Conservation (phyloP, 352 stramenopile genomes). For the Phytopythium boreale region DNA sequence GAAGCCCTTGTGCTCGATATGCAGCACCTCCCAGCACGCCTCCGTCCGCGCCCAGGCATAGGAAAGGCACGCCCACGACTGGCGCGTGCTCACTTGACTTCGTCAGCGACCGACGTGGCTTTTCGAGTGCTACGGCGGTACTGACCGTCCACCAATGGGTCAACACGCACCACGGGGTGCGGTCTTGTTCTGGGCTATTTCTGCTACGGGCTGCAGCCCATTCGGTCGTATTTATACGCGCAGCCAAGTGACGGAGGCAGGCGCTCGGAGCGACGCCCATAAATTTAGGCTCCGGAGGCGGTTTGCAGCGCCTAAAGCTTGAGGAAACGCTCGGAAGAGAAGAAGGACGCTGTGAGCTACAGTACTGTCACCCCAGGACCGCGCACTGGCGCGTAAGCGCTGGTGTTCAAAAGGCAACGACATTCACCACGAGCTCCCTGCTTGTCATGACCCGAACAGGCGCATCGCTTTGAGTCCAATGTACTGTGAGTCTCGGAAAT, state of each 20-base stretch:
- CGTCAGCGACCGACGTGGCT: too few relatives aligned
- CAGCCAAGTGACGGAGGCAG: background rate
- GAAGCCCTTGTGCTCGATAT: constrained; percentile 18
- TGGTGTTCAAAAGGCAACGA: too few relatives aligned
- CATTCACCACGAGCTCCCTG: too few relatives aligned
- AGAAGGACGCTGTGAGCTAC: background rate
- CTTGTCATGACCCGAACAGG: background rate
- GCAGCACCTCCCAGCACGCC: constrained; percentile 5
- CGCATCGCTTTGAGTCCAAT: background rate
- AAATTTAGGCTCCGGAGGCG: too few relatives aligned
- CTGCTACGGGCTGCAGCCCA: background rate
- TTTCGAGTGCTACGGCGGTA: too few relatives aligned
- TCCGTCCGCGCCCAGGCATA: background rate
- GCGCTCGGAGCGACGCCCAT: too few relatives aligned
- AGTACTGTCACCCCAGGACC: too few relatives aligned
- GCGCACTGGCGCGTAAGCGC: too few relatives aligned
- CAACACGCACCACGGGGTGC: too few relatives aligned
- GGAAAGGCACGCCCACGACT: background rate
- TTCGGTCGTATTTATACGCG: background rate
- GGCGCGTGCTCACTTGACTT: background rate
- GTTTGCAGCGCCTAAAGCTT: too few relatives aligned
- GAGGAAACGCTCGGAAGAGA: background rate
- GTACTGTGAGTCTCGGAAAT: too few relatives aligned
- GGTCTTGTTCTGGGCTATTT: background rate
- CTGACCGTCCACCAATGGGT: too few relatives aligned